Evolutionary conservation across 164 flowering plant species (phyloP).

Genomic region (Warburgia ugandensis): DNA sequence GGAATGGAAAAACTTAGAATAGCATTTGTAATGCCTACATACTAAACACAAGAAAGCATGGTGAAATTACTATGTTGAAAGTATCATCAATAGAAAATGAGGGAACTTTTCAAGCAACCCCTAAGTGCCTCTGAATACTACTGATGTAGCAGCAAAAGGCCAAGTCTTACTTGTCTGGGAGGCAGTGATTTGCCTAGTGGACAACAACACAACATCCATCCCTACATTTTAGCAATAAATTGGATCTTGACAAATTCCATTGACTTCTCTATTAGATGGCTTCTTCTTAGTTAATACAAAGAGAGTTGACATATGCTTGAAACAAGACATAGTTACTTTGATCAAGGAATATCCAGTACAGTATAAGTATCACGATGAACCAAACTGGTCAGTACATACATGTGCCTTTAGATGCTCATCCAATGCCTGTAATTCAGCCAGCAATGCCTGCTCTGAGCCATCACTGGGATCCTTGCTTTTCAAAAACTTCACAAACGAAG

Average conservation of each 20-base stretch:
- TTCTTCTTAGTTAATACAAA: background rate
- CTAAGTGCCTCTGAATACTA: no score
- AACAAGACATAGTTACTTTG: no score
- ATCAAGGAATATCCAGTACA: background rate
- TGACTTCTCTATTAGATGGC: background rate
- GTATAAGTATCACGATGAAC: background rate
- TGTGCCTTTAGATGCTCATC: conserved; percentile 82
- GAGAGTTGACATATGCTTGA: background rate
- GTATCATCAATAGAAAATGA: no score
- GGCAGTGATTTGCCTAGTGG: no score
- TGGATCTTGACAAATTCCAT: background rate
- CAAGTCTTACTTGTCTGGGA: no score
- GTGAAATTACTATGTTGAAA: no score
- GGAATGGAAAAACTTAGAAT: no score
- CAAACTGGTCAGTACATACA: conserved; percentile 26
- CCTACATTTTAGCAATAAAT: background rate
- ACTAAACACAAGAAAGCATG: no score
- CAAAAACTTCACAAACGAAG: conserved; percentile 57
- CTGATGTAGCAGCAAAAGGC: no score
- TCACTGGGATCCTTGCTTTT: conserved; percentile 86
- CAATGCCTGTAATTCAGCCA: conserved; percentile 63
- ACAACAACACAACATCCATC: no score
- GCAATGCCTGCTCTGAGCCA: conserved; percentile 76
- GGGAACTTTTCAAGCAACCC: no score
- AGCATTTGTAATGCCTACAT: no score